Evolutionary conservation across 169 alveolate genomes (phyloP).

Genomic region (Cryptosporidium ubiquitum): DNA sequence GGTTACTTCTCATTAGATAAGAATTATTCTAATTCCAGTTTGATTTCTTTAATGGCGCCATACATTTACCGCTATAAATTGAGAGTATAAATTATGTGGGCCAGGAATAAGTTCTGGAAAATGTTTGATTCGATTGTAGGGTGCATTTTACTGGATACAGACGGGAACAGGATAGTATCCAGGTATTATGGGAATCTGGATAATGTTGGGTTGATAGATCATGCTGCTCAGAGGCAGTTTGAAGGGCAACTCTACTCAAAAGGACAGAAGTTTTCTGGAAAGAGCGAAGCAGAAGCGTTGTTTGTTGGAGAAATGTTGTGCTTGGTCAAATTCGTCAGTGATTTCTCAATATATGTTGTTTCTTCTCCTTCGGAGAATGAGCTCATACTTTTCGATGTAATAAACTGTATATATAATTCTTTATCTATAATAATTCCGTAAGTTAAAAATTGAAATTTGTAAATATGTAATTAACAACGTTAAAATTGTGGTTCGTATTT

Average conservation of each 20-base stretch:
- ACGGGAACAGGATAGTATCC: constrained; percentile 54
- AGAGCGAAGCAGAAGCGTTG: constrained; percentile 56
- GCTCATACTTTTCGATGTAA: constrained; percentile 26
- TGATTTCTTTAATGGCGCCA: background rate
- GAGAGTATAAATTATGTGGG: constrained; percentile 1
- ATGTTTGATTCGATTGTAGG: constrained; percentile 59
- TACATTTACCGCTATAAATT: background rate
- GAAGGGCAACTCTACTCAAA: constrained; percentile 38
- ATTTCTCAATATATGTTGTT: constrained; percentile 42
- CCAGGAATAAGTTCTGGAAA: background rate
- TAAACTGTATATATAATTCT: constrained; percentile 44
- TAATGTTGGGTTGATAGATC: background rate
- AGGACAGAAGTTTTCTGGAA: constrained; percentile 37
- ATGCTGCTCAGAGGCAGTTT: constrained; percentile 18
- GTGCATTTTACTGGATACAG: constrained; percentile 49
- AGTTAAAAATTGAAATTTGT: background rate
- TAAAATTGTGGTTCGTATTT: background rate
- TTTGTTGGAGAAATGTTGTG: constrained; percentile 52
- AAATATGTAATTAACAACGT: background rate
- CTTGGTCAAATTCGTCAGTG: constrained; percentile 30
- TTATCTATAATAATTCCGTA: constrained; percentile 32
- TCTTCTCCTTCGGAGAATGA: constrained; percentile 51
- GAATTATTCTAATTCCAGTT: background rate
- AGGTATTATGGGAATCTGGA: constrained; percentile 50
- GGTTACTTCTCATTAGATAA: background rate